These are phyloP conservation scores for Chenopodium berlandieri DNA, from an alignment of 148 eudicot genomes.

Conservation along the genomic window DNA sequence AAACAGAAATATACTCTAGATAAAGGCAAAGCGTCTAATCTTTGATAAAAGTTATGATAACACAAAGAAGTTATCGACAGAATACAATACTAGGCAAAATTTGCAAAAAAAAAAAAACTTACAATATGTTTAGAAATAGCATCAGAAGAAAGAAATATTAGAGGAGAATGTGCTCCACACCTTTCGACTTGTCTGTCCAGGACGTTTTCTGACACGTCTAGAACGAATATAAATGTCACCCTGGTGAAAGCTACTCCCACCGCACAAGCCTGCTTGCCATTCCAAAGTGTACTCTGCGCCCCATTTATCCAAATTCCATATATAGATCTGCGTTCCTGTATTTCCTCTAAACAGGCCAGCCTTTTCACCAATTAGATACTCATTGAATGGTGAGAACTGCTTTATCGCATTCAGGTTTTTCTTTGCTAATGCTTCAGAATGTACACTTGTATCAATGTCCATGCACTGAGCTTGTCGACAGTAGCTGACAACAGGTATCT, in stretches of 20 bases:
- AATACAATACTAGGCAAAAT: background rate
- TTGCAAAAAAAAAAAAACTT: background rate
- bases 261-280: conserved; percentile 49
- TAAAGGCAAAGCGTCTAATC: background rate
- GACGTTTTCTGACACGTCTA: conserved; percentile 63
- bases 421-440: conserved; percentile 47
- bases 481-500: conserved; percentile 71
- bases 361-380: conserved; percentile 78
- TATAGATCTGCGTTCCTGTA: conserved; percentile 74
- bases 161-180: conserved; percentile 19
- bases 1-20: background rate
- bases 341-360: conserved; percentile 40
- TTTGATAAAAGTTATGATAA: background rate
- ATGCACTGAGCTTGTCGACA: conserved; percentile 45
- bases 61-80: background rate
- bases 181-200: conserved; percentile 59
- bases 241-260: conserved; percentile 52
- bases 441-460: conserved; percentile 57
- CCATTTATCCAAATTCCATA: conserved; percentile 80
- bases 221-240: conserved; percentile 70
- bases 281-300: conserved; percentile 58
- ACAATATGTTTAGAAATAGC: background rate
- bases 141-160: background rate
- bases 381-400: conserved; percentile 68
- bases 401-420: conserved; percentile 54